Percentiles rank a stretch among this genome's conserved stretches.
These are phyloP conservation scores for Mucor sp. DNA, from an alignment of 371 early-diverging fungal species.

Conservation along the genomic window DNA sequence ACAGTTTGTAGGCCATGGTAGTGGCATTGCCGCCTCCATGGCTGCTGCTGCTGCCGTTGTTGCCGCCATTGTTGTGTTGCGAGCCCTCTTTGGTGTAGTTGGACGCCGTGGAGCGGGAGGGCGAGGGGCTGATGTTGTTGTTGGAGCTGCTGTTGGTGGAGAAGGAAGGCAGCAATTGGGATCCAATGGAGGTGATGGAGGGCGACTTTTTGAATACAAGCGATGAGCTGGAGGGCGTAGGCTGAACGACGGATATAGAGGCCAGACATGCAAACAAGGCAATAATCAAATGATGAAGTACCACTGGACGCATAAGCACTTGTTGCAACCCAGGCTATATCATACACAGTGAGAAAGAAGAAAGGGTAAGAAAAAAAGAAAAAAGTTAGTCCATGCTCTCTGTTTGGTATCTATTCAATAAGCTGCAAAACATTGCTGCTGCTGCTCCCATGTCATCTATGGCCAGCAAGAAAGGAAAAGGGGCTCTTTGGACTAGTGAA, in stretches of 20 bases:
- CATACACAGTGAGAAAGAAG: background rate
- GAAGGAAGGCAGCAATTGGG: conserved; percentile 23
- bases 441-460: background rate
- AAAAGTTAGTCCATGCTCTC: background rate
- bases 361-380: background rate
- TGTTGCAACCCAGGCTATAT: conserved; percentile 58
- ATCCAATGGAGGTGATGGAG: conserved; percentile 22
- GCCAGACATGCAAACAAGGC: conserved; percentile 27
- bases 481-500: background rate
- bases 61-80: background rate
- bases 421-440: background rate
- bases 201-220: conserved; percentile 18
- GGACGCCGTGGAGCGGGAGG: conserved; percentile 28
- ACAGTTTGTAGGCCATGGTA: conserved; percentile 8
- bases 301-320: conserved; percentile 45
- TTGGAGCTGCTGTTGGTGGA: conserved; percentile 3
- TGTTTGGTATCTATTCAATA: background rate
- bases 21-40: background rate
- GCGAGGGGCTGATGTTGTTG: conserved; percentile 31
- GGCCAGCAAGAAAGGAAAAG: background rate
- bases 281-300: conserved; percentile 34
- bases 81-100: background rate
- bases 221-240: conserved; percentile 6
- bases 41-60: background rate
- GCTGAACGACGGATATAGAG: background rate